Evolutionary conservation across 768 basidiomycete species (phyloP).

Genomic region (Suillus luteus): DNA sequence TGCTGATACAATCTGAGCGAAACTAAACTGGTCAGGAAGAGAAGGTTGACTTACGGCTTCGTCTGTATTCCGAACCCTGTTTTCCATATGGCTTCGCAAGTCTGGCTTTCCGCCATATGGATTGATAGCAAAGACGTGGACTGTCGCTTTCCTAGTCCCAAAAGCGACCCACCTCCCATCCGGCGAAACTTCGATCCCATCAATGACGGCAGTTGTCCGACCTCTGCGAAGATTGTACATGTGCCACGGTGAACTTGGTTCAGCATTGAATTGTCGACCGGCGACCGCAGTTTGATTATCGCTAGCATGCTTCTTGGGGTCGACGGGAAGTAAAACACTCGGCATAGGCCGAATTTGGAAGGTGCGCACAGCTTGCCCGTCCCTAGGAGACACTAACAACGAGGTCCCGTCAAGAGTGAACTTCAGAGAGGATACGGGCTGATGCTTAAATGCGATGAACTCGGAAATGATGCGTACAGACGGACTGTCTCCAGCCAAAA

Average conservation of each 20-base stretch:
- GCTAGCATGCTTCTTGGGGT: not conserved
- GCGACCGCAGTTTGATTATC: not conserved
- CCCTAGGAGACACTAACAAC: constrained; percentile 50
- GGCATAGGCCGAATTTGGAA: constrained; percentile 43
- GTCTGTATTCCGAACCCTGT: constrained; percentile 54
- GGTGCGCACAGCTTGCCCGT: constrained; percentile 56
- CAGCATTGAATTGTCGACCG: constrained; percentile 4
- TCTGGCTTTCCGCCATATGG: constrained; percentile 75
- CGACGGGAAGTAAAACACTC: constrained; percentile 19
- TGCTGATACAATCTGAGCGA: constrained; percentile 37
- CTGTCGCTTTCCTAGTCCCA: constrained; percentile 60
- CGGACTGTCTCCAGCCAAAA: constrained; percentile 23
- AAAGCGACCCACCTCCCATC: constrained; percentile 73
- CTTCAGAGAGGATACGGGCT: constrained; percentile 46
- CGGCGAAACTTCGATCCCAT: constrained; percentile 41
- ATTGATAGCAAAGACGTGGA: constrained; percentile 76
- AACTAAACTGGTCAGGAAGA: not conserved
- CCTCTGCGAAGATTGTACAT: constrained; percentile 74
- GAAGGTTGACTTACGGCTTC: constrained; percentile 41
- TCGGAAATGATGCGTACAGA: constrained; percentile 43
- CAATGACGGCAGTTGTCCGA: constrained; percentile 64
- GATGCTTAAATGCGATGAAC: constrained; percentile 50
- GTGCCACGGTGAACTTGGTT: constrained; percentile 45
- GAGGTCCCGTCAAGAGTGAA: constrained; percentile 58
- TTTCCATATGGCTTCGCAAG: constrained; percentile 58